Evolutionary conservation across 257 asterid genomes (phyloP), one percentile per base, ranked within the genome.

Genomic region (Vinca minor): DNA sequence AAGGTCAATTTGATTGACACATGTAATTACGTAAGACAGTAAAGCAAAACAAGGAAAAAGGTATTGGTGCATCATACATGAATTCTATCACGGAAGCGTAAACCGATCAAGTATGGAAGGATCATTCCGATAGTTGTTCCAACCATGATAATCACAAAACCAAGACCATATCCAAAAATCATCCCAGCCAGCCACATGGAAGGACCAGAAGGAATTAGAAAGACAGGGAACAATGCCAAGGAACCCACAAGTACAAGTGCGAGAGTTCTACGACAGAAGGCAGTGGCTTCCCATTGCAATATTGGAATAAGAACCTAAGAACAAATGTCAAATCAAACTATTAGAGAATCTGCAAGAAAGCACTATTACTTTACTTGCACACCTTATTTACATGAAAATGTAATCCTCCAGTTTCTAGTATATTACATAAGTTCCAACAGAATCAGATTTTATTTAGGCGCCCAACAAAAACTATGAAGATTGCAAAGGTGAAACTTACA

Each of bases 151-250:
- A 90, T 87, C 75, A 87, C 69, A 60, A 90, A 90, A 3, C 97
- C 97, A 68, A 81, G 75, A 59, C 97, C 97, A 56, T 90, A 90
- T 68, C 97, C 96, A 69, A 90, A 90, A 62, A 90, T 82, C 97
- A 90, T 90, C 69, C 97, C 97, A 53, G 97, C 95, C 58, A 90
- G 76, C 97, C 97, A 90, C 97, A 90, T 90, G 28, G 97, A 87
- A 67, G 97, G 97, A 31, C 96, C 97, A 8, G 97, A 90, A 55
- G 97, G 97, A 58, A 90, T 66, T 76, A 90, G 78, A 67, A 87
- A 71, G 62, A 90, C 96, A 0, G 97, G 97, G 63, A 90, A 87
- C 35, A 90, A 69, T 20, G 93, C 95, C 80, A 90, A 74, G 34
- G 97, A 90, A 69, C 89, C 95, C 38, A 85, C 76, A 7, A 90